Evolutionary conservation across 257 asterid genomes (phyloP).

Genomic region (Nicotiana attenuata): DNA sequence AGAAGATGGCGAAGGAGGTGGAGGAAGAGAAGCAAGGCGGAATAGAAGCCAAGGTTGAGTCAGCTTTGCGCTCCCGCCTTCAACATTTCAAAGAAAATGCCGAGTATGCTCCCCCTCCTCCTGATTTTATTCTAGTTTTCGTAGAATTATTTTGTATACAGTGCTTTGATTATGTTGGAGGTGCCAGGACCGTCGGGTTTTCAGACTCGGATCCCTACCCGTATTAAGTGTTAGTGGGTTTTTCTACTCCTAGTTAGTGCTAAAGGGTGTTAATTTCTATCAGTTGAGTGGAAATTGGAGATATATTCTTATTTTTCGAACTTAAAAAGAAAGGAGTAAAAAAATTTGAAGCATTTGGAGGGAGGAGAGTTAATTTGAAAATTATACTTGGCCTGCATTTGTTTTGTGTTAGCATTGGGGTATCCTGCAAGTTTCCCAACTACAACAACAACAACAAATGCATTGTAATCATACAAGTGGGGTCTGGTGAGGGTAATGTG

Average conservation of each 20-base stretch:
- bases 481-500: too few species aligned
- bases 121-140: background rate
- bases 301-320: background rate
- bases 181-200: background rate
- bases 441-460: too few species aligned
- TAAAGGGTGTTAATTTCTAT: background rate
- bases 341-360: background rate
- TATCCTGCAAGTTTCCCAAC: background rate
- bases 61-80: conserved; percentile 52
- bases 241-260: background rate
- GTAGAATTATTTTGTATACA: background rate
- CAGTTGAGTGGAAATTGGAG: background rate
- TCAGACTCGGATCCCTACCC: background rate
- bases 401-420: background rate
- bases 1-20: conserved; percentile 22
- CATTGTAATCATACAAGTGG: too few species aligned
- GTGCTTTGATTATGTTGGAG: background rate
- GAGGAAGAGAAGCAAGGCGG: conserved; percentile 29
- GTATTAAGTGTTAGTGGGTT: background rate
- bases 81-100: conserved; percentile 67
- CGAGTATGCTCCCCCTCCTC: conserved; percentile 26
- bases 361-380: background rate
- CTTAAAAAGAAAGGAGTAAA: background rate
- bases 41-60: conserved; percentile 41
- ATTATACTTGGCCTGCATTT: background rate